Evolutionary conservation across 192 early-diverging fungal species (phyloP).

Genomic region (Gonapodya sp.): DNA sequence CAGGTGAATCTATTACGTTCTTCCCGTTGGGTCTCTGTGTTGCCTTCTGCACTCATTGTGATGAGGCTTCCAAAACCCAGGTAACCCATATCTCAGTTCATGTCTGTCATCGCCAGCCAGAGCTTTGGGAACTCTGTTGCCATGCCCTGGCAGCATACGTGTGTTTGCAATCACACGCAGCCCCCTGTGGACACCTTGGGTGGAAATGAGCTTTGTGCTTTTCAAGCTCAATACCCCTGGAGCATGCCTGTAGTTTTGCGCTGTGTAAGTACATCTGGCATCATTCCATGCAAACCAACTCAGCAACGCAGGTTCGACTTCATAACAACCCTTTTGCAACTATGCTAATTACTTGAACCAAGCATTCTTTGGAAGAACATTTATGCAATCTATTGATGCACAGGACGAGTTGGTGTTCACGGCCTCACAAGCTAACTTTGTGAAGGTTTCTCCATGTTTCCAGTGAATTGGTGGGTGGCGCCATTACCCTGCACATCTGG

Average conservation of each 20-base stretch:
- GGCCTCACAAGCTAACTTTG: no score
- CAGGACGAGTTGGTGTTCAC: no score
- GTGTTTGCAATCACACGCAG: background rate
- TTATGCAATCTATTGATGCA: no score
- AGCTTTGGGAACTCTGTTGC: background rate
- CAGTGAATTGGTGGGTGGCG: no score
- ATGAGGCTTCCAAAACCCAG: background rate
- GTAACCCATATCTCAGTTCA: background rate
- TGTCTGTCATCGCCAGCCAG: background rate
- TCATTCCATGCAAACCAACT: no score
- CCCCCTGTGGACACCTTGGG: background rate
- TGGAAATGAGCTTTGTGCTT: background rate
- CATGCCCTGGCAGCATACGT: background rate
- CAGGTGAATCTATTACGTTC: background rate
- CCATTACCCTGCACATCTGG: no score
- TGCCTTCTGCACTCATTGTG: background rate
- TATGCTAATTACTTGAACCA: no score
- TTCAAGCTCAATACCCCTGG: background rate
- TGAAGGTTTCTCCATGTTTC: no score
- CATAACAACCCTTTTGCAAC: no score
- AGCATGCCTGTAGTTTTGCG: background rate
- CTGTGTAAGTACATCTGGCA: background rate
- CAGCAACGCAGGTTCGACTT: no score
- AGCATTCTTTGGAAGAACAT: no score
- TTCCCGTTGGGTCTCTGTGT: background rate